Evolutionary conservation across 2,329 filamentous ascomycete genomes (phyloP).

Genomic region (Teratosphaeria destructans): DNA sequence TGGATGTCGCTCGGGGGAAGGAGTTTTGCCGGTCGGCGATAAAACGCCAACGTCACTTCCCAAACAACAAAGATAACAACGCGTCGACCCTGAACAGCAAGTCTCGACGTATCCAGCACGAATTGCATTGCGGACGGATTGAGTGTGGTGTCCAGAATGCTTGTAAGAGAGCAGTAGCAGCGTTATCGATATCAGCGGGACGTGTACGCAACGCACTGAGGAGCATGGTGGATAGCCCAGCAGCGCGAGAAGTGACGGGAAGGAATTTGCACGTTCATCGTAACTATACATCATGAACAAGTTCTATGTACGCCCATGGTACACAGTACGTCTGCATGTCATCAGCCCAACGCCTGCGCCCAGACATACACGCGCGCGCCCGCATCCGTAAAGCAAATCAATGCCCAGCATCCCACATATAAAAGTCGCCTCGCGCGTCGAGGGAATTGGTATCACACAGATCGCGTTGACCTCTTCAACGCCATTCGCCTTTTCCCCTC

Average conservation of each 20-base stretch:
- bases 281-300: conserved; percentile 1
- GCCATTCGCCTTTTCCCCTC: conserved; percentile 7
- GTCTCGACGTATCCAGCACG: not conserved
- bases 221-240: not conserved
- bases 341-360: not conserved
- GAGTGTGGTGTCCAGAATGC: not conserved
- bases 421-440: not conserved
- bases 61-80: not conserved
- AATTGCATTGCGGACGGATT: not conserved
- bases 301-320: conserved; percentile 8
- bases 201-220: not conserved
- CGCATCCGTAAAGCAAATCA: conserved; percentile 1
- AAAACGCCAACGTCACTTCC: no score
- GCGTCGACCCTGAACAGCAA: not conserved
- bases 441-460: conserved; percentile 11
- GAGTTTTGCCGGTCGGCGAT: not conserved
- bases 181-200: not conserved
- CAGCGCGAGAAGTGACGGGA: not conserved
- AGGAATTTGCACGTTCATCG: not conserved
- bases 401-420: not conserved
- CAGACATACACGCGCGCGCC: not conserved
- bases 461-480: conserved; percentile 3
- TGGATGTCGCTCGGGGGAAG: not conserved
- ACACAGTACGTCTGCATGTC: conserved; percentile 5
- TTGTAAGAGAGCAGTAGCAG: not conserved